These are phyloP conservation scores for Coniochaeta hoffmannii DNA, from an alignment of 2,329 filamentous ascomycete genomes.

Conservation along the genomic window DNA sequence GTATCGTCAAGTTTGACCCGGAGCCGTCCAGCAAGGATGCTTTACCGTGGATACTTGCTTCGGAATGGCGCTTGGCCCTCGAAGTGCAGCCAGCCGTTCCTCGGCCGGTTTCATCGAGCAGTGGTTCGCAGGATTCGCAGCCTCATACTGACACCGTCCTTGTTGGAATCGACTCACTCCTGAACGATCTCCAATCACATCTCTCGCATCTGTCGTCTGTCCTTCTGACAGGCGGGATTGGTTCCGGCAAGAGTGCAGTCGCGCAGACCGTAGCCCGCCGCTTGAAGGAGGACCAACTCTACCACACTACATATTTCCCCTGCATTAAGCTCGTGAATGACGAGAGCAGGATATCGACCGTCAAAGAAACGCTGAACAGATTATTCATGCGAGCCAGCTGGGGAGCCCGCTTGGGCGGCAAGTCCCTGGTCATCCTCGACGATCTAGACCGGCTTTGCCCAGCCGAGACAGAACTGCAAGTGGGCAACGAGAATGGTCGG, in stretches of 20 bases:
- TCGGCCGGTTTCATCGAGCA: conserved; percentile 45
- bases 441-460: conserved; percentile 92
- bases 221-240: conserved; percentile 79
- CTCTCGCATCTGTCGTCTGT: conserved; percentile 83
- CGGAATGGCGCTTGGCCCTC: conserved; percentile 65
- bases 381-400: conserved; percentile 86
- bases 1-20: conserved; percentile 69
- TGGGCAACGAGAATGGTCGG: conserved; percentile 86
- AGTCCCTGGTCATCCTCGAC: conserved; percentile 78
- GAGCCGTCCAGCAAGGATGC: conserved; percentile 39
- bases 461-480: conserved; percentile 87
- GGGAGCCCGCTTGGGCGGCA: conserved; percentile 81
- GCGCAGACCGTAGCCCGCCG: conserved; percentile 68
- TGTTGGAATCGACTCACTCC: conserved; percentile 76
- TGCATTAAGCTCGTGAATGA: conserved; percentile 85
- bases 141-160: conserved; percentile 46
- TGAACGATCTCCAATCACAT: conserved; percentile 66
- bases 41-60: conserved; percentile 66
- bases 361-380: conserved; percentile 80
- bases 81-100: conserved; percentile 71
- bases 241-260: conserved; percentile 82
- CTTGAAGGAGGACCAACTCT: conserved; percentile 65
- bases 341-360: conserved; percentile 79
- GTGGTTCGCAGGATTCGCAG: conserved; percentile 47
- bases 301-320: conserved; percentile 77